Evolutionary conservation across 2,329 filamentous ascomycete genomes (phyloP).

Genomic region (Clarireedia monteithiana): DNA sequence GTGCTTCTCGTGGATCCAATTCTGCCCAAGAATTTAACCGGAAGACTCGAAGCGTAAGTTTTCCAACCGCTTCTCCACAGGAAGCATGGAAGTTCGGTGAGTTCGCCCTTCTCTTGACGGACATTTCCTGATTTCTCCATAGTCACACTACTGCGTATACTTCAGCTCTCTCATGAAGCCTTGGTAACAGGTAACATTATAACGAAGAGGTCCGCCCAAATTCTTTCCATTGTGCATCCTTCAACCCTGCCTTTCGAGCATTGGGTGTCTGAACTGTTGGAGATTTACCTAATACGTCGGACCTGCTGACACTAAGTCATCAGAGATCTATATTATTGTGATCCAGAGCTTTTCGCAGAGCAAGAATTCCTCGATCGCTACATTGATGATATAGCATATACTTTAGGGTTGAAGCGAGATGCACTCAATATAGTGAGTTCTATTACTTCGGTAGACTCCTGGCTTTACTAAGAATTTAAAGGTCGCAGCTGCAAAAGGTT

Average conservation of each 20-base stretch:
- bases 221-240: neutral
- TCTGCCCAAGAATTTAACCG: no score
- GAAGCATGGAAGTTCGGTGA: conserved; percentile 48
- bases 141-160: conserved; percentile 51
- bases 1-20: neutral
- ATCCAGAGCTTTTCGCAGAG: conserved; percentile 61
- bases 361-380: conserved; percentile 63
- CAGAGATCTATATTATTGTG: conserved; percentile 75
- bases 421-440: conserved; percentile 60
- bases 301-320: neutral
- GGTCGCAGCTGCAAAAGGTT: conserved; percentile 67
- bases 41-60: conserved; percentile 25
- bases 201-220: conserved; percentile 49
- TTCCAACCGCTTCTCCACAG: conserved; percentile 40
- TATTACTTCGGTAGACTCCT: neutral
- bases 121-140: conserved; percentile 3
- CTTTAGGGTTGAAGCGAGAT: conserved; percentile 55
- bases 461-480: conserved; percentile 28
- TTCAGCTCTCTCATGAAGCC: conserved; percentile 53
- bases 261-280: neutral
- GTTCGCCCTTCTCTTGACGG: conserved; percentile 17
- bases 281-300: neutral
- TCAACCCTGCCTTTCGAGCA: neutral
- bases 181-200: conserved; percentile 45
- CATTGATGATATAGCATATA: conserved; percentile 67